A percentile compares a stretch with the other conserved stretches of the same genome.
phyloP scores from a whole-genome alignment of 2,329 filamentous ascomycete species.

The Dactylellina sp. region DNA sequence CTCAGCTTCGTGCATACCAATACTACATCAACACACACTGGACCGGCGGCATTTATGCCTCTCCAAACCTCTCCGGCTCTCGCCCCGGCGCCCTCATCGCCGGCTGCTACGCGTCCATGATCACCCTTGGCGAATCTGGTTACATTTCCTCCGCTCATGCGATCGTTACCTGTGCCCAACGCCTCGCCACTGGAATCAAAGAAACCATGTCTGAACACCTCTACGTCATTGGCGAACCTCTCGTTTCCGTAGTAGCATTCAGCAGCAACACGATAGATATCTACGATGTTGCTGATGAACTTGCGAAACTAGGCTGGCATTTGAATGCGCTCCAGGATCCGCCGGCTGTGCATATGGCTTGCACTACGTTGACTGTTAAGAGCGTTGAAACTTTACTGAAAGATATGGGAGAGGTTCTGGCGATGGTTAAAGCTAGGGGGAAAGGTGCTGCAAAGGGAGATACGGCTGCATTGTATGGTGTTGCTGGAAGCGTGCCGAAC shows the following conservation, averaged over 20 bases:
- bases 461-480: slow-evolving; percentile 89
- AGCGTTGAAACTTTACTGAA: slow-evolving; percentile 81
- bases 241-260: slow-evolving; percentile 92
- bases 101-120: slow-evolving; percentile 92
- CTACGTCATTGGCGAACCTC: slow-evolving; percentile 82
- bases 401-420: slow-evolving; percentile 74
- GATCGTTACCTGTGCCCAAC: slow-evolving; percentile 88
- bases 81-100: slow-evolving; percentile 94
- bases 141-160: slow-evolving; percentile 87
- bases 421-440: slow-evolving; percentile 77
- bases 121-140: slow-evolving; percentile 86
- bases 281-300: slow-evolving; percentile 92
- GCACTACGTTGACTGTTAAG: slow-evolving; percentile 85
- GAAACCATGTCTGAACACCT: slow-evolving; percentile 79
- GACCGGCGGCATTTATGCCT: slow-evolving; percentile 95
- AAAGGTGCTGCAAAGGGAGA: slow-evolving; percentile 76
- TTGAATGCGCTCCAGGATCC: slow-evolving; percentile 93
- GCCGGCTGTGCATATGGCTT: slow-evolving; percentile 91
- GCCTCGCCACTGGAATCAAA: slow-evolving; percentile 79
- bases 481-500: slow-evolving; percentile 92
- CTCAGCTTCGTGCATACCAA: slow-evolving; percentile 83
- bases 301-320: slow-evolving; percentile 89
- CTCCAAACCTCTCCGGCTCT: slow-evolving; percentile 89
- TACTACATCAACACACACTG: slow-evolving; percentile 97
- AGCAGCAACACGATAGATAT: slow-evolving; percentile 84